Base-by-base conservation (phyloP, 2,329 filamentous ascomycete genomes). In the Aspergillus transmontanensis region DNA sequence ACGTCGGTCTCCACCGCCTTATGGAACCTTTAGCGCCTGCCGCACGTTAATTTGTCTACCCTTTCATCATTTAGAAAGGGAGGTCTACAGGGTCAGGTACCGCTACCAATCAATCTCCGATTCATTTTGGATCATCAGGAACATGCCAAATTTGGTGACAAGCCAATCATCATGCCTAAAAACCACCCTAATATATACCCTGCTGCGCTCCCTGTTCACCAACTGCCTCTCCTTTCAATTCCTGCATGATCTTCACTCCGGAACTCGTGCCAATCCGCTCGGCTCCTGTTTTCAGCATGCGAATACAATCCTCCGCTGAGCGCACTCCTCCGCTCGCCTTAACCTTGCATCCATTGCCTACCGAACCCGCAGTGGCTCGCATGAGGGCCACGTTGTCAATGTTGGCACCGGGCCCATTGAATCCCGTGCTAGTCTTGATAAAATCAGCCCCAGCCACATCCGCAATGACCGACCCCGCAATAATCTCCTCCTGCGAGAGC, bases 381-480 rank as follows among this genome's bases (percentile, higher is more conserved):
- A 88, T 88, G 32, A 86, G 71, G 56, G 79, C 75, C 28, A 89
- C 84, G 68, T 86, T 76, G 58, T 84, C 80, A 19, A 82, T 75
- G 41, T 72, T 82, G 0, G 86, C 86, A 10, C 86, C 85, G 1
- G 78, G 76, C 0, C 86, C 86, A 57, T 82, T 81, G 73, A 87
- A 87, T 1, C 86, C 86, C 1, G 86, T 88, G 34, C 81, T 84
- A 0, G 86, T 88, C 76, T 88, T 88, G 64, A 89, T 83, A 65
- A 82, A 88, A 67, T 88, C 85, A 55, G 84, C 84, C 5, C 80
- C 80, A 2, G 86, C 85, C 39, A 81, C 78, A 19, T 80, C 81
- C 2, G 83, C 81, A 46, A 88, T 77, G 26, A 83, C 79, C 21
- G 81, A 81, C 0, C 81, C 86, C 1, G 85, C 85, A 39, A 87